Conservation (phyloP, 805 yeast genomes). For the Wickerhamomyces xylosicus region DNA sequence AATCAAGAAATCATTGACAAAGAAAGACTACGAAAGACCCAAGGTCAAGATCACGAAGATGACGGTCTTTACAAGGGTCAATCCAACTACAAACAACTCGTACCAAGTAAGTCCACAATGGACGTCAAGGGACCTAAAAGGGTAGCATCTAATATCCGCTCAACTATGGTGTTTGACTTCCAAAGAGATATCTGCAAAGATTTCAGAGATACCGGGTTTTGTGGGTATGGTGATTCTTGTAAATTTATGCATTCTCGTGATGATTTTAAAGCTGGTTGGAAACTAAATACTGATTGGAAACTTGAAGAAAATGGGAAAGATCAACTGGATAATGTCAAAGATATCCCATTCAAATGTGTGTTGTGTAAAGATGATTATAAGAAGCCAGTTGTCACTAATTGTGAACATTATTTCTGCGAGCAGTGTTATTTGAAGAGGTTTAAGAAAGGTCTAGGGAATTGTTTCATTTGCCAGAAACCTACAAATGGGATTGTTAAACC, state of each 20-base stretch:
- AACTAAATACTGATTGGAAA: constrained; percentile 66
- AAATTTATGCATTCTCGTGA: constrained; percentile 89
- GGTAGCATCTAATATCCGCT: constrained; percentile 37
- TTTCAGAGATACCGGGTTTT: constrained; percentile 80
- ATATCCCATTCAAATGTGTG: constrained; percentile 50
- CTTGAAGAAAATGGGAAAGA: constrained; percentile 9
- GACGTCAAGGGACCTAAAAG: constrained; percentile 28
- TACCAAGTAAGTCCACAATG: constrained; percentile 13
- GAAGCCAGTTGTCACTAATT: constrained; percentile 45
- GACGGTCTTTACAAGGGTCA: constrained; percentile 21
- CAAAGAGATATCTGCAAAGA: constrained; percentile 95
- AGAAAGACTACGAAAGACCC: constrained; percentile 10
- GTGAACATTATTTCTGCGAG: constrained; percentile 59
- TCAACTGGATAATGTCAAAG: constrained; percentile 18
- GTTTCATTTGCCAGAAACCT: constrained; percentile 48
- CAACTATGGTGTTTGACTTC: constrained; percentile 69
- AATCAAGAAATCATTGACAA: constrained; percentile 13
- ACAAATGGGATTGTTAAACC: constrained; percentile 53
- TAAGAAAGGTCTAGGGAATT: constrained; percentile 29
- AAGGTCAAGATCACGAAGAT: constrained; percentile 7
- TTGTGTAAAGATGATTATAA: constrained; percentile 47
- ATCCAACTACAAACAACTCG: constrained; percentile 16
- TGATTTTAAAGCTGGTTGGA: constrained; percentile 65
- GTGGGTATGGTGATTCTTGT: constrained; percentile 97
- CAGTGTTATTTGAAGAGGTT: constrained; percentile 42